Evolutionary conservation across 2,329 filamentous ascomycete species (phyloP).

Genomic region (Bisporella sp.): DNA sequence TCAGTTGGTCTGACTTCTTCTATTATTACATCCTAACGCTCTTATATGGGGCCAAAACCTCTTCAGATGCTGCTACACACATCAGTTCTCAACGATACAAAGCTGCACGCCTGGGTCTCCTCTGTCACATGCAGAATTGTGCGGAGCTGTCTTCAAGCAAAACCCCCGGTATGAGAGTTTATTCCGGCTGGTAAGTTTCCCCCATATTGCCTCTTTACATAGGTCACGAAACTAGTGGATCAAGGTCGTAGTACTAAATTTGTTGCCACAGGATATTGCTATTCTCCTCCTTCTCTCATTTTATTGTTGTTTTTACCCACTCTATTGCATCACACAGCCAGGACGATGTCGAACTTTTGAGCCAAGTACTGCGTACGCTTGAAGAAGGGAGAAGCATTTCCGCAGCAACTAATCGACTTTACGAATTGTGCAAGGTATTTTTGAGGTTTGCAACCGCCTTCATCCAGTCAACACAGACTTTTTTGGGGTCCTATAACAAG

Average conservation of each 20-base stretch:
- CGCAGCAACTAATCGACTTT: slow-evolving; percentile 6
- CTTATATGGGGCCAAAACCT: slow-evolving; percentile 9
- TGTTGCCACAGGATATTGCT: slow-evolving; percentile 6
- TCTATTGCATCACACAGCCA: slow-evolving; percentile 8
- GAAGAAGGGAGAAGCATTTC: slow-evolving; percentile 7
- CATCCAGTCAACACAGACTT: slow-evolving; percentile 1
- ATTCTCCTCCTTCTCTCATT: slow-evolving; percentile 12
- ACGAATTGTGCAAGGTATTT: slow-evolving; percentile 11
- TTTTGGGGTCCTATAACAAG: slow-evolving; percentile 7
- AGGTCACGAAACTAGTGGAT: neutral
- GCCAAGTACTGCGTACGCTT: slow-evolving; percentile 9
- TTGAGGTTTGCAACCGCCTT: slow-evolving; percentile 11
- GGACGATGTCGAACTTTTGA: slow-evolving; percentile 7
- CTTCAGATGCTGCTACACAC: slow-evolving; percentile 2
- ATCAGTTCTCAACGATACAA: slow-evolving; percentile 12
- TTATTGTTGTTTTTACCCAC: slow-evolving; percentile 14
- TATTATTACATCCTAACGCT: slow-evolving; percentile 11
- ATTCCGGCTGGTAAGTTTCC: slow-evolving; percentile 9
- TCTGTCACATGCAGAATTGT: slow-evolving; percentile 12
- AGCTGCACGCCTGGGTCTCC: slow-evolving; percentile 8
- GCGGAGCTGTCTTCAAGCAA: slow-evolving; percentile 5
- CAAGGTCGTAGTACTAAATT: neutral
- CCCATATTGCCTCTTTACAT: neutral
- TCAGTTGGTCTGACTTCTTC: slow-evolving; percentile 10
- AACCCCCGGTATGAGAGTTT: slow-evolving; percentile 7